These are phyloP conservation scores for Botrytis sinoallii DNA, from an alignment of 2,329 filamentous ascomycete genomes.

Conservation along the genomic window DNA sequence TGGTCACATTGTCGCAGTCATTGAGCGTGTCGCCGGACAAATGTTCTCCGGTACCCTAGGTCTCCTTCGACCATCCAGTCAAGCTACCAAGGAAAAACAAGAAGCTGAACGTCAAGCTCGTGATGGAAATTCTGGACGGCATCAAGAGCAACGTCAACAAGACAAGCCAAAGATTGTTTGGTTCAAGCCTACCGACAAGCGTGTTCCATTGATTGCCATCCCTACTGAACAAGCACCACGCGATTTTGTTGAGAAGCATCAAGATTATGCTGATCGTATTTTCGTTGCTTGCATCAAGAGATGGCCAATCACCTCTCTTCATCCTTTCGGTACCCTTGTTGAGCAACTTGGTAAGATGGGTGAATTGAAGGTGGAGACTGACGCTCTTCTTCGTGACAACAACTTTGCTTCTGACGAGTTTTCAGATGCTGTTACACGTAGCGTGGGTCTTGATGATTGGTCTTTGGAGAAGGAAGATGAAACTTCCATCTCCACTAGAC, in stretches of 20 bases:
- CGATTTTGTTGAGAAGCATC: slow-evolving; percentile 97
- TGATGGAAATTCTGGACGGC: slow-evolving; percentile 69
- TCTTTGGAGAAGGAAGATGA: slow-evolving; percentile 81
- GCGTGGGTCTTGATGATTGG: slow-evolving; percentile 90
- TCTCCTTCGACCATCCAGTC: slow-evolving; percentile 90
- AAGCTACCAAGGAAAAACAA: slow-evolving; percentile 99
- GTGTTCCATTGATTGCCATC: slow-evolving; percentile 95
- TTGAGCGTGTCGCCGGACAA: slow-evolving; percentile 94
- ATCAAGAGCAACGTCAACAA: slow-evolving; percentile 78
- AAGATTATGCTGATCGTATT: slow-evolving; percentile 95
- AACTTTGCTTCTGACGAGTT: slow-evolving; percentile 98
- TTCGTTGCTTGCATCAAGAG: slow-evolving; percentile 99
- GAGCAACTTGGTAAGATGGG: slow-evolving; percentile 98
- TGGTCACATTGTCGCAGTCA: slow-evolving; percentile 93
- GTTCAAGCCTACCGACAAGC: slow-evolving; percentile 99
- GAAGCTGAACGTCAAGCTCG: slow-evolving; percentile 92
- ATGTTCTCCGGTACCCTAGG: slow-evolving; percentile 99
- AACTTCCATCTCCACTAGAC: slow-evolving; percentile 66
- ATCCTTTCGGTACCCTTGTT: slow-evolving; percentile 95
- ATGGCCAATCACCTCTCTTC: slow-evolving; percentile 99
- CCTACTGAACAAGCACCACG: slow-evolving; percentile 96
- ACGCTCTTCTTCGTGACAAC: slow-evolving; percentile 94
- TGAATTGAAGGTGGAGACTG: slow-evolving; percentile 94
- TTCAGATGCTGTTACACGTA: slow-evolving; percentile 91
- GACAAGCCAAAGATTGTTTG: slow-evolving; percentile 99